Conservation (phyloP, 768 basidiomycete species). For the Tricholoma hemisulphureum region DNA sequence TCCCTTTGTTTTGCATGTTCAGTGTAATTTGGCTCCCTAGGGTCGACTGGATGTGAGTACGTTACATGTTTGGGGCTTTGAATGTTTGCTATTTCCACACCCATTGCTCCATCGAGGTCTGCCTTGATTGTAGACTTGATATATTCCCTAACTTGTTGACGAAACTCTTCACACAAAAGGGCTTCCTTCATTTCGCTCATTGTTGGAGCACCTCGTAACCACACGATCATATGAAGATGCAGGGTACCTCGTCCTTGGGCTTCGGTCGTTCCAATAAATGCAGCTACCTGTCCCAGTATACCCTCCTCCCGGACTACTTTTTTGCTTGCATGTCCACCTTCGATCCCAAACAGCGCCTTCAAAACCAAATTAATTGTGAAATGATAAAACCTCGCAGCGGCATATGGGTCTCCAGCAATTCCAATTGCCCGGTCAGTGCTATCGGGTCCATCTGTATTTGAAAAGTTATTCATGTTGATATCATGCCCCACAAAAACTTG, state of each 20-base stretch:
- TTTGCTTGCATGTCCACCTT: background rate
- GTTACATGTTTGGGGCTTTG: slow-evolving; percentile 30
- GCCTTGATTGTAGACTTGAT: slow-evolving; percentile 33
- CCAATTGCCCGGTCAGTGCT: slow-evolving; percentile 15
- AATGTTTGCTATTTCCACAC: slow-evolving; percentile 17
- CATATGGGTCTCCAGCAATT: slow-evolving; percentile 40
- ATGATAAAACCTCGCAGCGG: slow-evolving; percentile 43
- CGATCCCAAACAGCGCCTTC: slow-evolving; percentile 32
- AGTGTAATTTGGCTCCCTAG: slow-evolving; percentile 12
- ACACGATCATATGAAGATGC: slow-evolving; percentile 41
- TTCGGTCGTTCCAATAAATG: slow-evolving; percentile 40
- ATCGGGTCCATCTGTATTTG: slow-evolving; percentile 22
- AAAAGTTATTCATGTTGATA: slow-evolving; percentile 43
- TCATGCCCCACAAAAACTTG: slow-evolving; percentile 43
- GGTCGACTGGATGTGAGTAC: slow-evolving; percentile 36
- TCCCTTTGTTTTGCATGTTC: slow-evolving; percentile 18
- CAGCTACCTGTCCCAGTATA: slow-evolving; percentile 29
- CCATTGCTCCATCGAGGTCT: slow-evolving; percentile 22
- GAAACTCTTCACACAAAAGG: slow-evolving; percentile 27
- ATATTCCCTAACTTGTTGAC: slow-evolving; percentile 21
- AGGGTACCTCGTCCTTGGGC: slow-evolving; percentile 41
- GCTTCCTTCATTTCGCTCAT: slow-evolving; percentile 14
- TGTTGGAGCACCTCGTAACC: slow-evolving; percentile 31
- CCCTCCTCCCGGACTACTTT: slow-evolving; percentile 24
- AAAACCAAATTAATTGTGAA: slow-evolving; percentile 31